A percentile compares a stretch with the other conserved stretches of the same genome.
Evolutionary conservation across 768 basidiomycete species (phyloP).

Genomic region (Russula earlei): DNA sequence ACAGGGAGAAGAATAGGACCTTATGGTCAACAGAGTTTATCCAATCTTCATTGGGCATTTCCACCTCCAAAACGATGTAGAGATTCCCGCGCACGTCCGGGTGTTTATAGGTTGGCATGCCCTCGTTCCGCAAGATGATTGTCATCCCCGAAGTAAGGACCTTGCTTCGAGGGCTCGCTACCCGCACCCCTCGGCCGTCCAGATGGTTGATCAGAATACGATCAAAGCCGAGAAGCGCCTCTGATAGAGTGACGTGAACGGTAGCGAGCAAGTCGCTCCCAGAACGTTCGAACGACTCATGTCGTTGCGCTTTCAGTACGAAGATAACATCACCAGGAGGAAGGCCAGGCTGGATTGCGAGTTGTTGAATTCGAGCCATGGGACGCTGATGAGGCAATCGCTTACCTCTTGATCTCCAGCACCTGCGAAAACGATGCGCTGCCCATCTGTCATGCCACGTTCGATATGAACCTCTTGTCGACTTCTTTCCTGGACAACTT

Average conservation of each 20-base stretch:
- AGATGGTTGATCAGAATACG: slow-evolving; percentile 85
- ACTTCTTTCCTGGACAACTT: slow-evolving; percentile 79
- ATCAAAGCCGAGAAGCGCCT: slow-evolving; percentile 91
- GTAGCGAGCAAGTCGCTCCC: slow-evolving; percentile 73
- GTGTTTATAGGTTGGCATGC: slow-evolving; percentile 74
- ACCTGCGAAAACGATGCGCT: slow-evolving; percentile 81
- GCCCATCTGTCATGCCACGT: slow-evolving; percentile 74
- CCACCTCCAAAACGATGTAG: slow-evolving; percentile 72
- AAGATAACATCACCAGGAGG: slow-evolving; percentile 91
- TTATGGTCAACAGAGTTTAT: slow-evolving; percentile 49
- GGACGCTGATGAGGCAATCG: neutral
- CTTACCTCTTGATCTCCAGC: slow-evolving; percentile 84
- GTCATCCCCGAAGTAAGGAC: slow-evolving; percentile 67
- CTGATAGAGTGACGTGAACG: slow-evolving; percentile 82
- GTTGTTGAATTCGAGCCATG: neutral
- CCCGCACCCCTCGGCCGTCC: slow-evolving; percentile 83
- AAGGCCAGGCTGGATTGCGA: slow-evolving; percentile 53
- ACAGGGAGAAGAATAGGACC: slow-evolving; percentile 29
- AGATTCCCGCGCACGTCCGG: slow-evolving; percentile 69
- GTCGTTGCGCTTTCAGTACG: slow-evolving; percentile 53
- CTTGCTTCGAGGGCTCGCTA: slow-evolving; percentile 64
- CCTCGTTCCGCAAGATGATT: slow-evolving; percentile 73
- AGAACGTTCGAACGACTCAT: slow-evolving; percentile 76
- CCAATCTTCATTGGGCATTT: slow-evolving; percentile 84
- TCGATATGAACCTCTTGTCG: slow-evolving; percentile 82